Evolutionary conservation across 495 filamentous ascomycete species (phyloP).

Genomic region (Xylaria telfairii): DNA sequence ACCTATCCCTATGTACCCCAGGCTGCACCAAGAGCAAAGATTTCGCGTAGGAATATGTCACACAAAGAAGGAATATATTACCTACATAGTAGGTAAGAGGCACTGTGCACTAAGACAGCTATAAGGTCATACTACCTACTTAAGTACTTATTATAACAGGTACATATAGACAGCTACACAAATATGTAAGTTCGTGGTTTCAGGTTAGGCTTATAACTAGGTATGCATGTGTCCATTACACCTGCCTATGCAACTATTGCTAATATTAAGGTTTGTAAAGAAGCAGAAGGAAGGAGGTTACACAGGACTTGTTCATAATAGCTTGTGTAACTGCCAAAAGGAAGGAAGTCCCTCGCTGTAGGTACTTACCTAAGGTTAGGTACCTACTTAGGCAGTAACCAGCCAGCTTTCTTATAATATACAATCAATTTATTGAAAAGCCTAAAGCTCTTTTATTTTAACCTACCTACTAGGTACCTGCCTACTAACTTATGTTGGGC

Average conservation of each 20-base stretch:
- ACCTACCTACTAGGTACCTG: too few relatives aligned
- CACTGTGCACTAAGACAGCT: not conserved
- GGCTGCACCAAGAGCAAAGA: not conserved
- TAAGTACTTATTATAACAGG: too few relatives aligned
- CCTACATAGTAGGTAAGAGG: too few relatives aligned
- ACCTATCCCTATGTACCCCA: too few relatives aligned
- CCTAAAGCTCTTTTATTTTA: not conserved
- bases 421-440: not conserved
- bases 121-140: too few relatives aligned
- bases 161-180: not conserved
- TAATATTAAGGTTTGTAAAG: not conserved
- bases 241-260: not conserved
- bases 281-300: not conserved
- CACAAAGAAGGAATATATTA: not conserved
- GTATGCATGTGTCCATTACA: too few relatives aligned
- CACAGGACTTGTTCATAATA: not conserved
- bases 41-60: not conserved
- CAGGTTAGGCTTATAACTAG: too few relatives aligned
- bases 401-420: not conserved
- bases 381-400: not conserved
- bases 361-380: not conserved
- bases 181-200: not conserved
- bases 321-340: not conserved
- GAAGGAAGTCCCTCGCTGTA: not conserved
- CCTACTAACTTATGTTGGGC: not conserved